A percentile compares a stretch with the other conserved stretches of the same genome.
Evolutionary conservation across 441 rosid species (phyloP).

Genomic region (Adansonia rubrostipa): DNA sequence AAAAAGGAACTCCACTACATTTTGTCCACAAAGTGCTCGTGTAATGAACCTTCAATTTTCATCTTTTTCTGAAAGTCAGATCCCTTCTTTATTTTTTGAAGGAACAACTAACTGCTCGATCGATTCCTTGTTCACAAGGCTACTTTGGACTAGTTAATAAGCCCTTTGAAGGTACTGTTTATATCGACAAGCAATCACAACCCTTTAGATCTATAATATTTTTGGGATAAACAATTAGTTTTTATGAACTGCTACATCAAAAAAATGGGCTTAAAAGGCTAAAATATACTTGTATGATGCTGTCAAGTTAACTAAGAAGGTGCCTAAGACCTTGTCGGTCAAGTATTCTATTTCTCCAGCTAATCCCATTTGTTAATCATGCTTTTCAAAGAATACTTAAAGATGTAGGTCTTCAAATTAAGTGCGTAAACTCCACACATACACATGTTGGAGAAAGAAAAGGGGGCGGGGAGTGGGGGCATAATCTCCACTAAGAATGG

Average conservation of each 20-base stretch:
- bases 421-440: background rate
- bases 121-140: background rate
- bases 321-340: background rate
- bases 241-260: no score
- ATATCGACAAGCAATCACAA: background rate
- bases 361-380: slow-evolving; percentile 3
- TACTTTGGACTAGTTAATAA: background rate
- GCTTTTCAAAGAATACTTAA: slow-evolving; percentile 2
- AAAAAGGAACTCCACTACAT: slow-evolving; percentile 30
- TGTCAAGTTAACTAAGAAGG: slow-evolving; percentile 17
- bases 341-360: slow-evolving; percentile 10
- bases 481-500: background rate
- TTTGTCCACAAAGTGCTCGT: slow-evolving; percentile 35
- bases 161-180: background rate
- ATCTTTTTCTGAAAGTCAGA: no score
- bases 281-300: slow-evolving; percentile 6
- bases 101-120: background rate
- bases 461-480: background rate
- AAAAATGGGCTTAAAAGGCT: no score
- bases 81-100: background rate
- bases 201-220: background rate
- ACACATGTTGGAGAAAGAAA: background rate
- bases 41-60: slow-evolving; percentile 22
- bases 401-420: background rate
- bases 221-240: no score